A percentile compares a stretch with the other conserved stretches of the same genome.
Evolutionary conservation across 805 yeast genomes (phyloP).

Genomic region (Komagataella pastoris): DNA sequence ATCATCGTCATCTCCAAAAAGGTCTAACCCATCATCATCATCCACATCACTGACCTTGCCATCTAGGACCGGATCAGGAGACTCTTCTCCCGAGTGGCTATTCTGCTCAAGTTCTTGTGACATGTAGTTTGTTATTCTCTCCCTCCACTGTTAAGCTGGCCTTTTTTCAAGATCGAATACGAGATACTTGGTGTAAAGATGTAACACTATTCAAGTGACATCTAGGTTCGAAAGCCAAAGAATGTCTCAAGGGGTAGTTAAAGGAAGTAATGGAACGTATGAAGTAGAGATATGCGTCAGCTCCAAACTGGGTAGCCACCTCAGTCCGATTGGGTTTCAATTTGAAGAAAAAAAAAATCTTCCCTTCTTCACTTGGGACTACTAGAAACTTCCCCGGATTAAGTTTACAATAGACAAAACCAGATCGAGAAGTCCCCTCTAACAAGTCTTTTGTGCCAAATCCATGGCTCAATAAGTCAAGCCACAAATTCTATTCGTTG

Average conservation of each 20-base stretch:
- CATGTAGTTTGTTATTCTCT: neutral
- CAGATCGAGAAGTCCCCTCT: neutral
- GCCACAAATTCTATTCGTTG: neutral
- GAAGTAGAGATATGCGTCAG: too few species aligned
- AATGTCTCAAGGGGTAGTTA: too few species aligned
- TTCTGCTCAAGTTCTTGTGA: neutral
- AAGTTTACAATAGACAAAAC: neutral
- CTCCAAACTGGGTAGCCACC: too few species aligned
- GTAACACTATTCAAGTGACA: neutral
- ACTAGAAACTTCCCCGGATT: neutral
- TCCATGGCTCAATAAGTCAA: neutral
- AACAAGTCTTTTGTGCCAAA: neutral
- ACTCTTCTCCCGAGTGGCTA: neutral
- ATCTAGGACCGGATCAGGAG: neutral
- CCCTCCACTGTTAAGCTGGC: neutral
- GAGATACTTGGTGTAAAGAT: neutral
- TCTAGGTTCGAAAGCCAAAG: too few species aligned
- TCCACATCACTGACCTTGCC: neutral
- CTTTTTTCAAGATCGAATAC: neutral
- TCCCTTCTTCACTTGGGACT: neutral
- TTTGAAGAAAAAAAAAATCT: too few species aligned
- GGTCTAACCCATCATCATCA: neutral
- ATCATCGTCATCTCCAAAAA: neutral
- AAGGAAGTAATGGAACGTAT: too few species aligned
- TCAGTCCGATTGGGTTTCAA: too few species aligned